phyloP scores from a whole-genome alignment of 2,329 filamentous ascomycete species.

The Fusarium siculi region DNA sequence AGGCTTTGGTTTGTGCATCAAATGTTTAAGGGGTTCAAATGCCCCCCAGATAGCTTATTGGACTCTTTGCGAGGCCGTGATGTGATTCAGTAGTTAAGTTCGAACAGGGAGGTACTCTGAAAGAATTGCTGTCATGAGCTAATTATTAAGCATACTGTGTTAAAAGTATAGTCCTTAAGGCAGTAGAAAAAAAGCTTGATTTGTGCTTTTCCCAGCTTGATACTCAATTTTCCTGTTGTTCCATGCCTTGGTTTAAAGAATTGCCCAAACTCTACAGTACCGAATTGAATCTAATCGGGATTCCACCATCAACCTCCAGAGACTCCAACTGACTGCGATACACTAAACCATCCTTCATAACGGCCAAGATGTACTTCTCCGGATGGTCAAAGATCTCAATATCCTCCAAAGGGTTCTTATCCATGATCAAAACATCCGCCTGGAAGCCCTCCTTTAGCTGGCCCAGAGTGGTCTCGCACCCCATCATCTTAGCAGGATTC shows the following conservation, averaged over 20 bases:
- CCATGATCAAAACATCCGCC: not conserved
- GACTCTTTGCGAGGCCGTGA: accelerated
- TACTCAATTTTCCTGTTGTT: not conserved
- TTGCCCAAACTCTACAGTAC: not conserved
- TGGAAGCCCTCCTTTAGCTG: not conserved
- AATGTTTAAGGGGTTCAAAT: no score
- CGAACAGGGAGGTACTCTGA: no score
- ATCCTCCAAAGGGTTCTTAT: not conserved
- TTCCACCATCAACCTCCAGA: not conserved
- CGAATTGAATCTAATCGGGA: not conserved
- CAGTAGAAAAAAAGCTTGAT: no score
- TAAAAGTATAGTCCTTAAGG: accelerated
- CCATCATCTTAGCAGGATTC: not conserved
- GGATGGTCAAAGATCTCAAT: not conserved
- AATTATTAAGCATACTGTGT: not conserved
- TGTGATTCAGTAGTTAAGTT: accelerated
- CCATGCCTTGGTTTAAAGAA: accelerated
- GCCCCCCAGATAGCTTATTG: no score
- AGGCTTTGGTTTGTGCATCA: no score
- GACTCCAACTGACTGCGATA: not conserved
- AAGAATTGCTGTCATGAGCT: accelerated
- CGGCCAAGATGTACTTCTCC: not conserved
- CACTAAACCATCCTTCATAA: not conserved
- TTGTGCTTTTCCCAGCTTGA: not conserved
- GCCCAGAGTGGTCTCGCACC: not conserved